A percentile compares a stretch with the other conserved stretches of the same genome.
These are phyloP conservation scores for Trichoderma asperelloides DNA, from an alignment of 495 filamentous ascomycete genomes.

Conservation along the genomic window DNA sequence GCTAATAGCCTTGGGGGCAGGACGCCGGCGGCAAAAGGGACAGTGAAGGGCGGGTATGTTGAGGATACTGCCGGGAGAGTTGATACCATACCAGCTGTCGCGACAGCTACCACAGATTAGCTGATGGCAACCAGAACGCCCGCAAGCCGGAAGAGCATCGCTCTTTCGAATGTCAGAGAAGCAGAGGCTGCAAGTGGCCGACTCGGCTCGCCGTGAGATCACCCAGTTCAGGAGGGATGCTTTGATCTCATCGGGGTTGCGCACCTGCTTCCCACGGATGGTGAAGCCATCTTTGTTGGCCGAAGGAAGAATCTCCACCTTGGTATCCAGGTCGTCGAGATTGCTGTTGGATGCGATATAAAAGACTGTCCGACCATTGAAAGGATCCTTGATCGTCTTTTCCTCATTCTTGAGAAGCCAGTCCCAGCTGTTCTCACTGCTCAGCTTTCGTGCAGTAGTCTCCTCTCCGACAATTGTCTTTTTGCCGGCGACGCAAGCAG, in stretches of 20 bases:
- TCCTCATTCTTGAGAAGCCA: constrained; percentile 33
- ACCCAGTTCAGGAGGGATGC: constrained; percentile 25
- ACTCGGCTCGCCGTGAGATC: constrained; percentile 21
- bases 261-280: constrained; percentile 30
- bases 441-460: constrained; percentile 23
- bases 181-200: constrained; percentile 31
- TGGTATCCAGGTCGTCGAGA: constrained; percentile 20
- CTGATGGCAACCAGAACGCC: constrained; percentile 16
- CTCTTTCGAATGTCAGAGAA: constrained; percentile 25
- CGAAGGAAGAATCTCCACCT: constrained; percentile 28
- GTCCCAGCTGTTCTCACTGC: constrained; percentile 24
- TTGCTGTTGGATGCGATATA: constrained; percentile 26
- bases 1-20: constrained; percentile 20
- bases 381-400: constrained; percentile 21
- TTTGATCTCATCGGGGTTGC: constrained; percentile 25
- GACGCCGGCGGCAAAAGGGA: constrained; percentile 29
- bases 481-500: constrained; percentile 24
- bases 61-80: constrained; percentile 22
- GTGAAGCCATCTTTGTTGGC: constrained; percentile 14
- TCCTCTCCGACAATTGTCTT: constrained; percentile 23
- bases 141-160: constrained; percentile 18
- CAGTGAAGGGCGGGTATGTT: constrained; percentile 29
- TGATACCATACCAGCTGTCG: constrained; percentile 18
- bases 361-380: constrained; percentile 31
- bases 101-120: constrained; percentile 17